Evolutionary conservation across 768 basidiomycete species (phyloP), one percentile per base, ranked within the genome.

Genomic region (Pisolithus microcarpus): DNA sequence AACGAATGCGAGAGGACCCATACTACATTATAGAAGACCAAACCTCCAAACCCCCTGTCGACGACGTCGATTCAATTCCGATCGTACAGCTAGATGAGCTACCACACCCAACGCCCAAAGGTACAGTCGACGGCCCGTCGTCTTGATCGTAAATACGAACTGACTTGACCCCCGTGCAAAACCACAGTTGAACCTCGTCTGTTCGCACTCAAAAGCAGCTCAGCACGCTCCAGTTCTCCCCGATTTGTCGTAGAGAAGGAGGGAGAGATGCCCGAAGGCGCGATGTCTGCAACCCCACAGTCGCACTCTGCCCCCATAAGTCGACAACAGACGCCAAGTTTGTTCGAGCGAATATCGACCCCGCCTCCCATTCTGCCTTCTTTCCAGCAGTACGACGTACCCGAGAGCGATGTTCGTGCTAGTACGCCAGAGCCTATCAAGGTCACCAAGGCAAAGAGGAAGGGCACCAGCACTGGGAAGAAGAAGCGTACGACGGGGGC

Each of bases 11-110:
- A 38, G 88, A 91, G 55, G 92, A 98, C 62, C 93, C 94, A 4
- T 96, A 92, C 69, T 94, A 96, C 66, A 83, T 96, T 56, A 75
- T 83, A 37, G 86, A 89, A 56, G 79, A 81, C 38, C 69, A 65
- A 23, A 49, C 71, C 78, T 1, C 62, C 73, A 72, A 67, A 49
- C 49, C 50, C 24, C 38, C 26, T 3, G 54, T 67, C 7, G 77
- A 80, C 11, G 91, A 96, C 61, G 57, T 96, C n/a, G 92, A 96
- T 58, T 80, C 84, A 8, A 97, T 98, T 67, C 94, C 95, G 1
- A 81, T 99, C 21, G 90, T 97, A 28, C 79, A 74, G 53, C 69
- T 98, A 43, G 89, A 95, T 38, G 82, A 77, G 52, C 76, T 88
- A 66, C 83, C 79, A 2, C 68, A 82, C n/a, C 69, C 67, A 1